Evolutionary conservation across 164 flowering plant species (phyloP), one percentile per base, ranked within the genome.

Genomic region (Platanus orientalis): DNA sequence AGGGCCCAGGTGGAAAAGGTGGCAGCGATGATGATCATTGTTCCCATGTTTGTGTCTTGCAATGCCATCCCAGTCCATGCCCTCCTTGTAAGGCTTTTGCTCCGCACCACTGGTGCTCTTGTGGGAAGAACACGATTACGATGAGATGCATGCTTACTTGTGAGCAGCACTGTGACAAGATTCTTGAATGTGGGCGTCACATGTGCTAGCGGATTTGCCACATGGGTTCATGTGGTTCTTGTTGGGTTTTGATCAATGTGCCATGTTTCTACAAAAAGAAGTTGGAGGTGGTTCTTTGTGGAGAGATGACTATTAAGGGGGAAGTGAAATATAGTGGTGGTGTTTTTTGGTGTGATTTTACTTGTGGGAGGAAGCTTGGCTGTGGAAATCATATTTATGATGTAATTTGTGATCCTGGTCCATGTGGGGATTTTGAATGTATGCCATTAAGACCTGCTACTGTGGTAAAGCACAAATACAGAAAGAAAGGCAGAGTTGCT

Each of bases 1-100:
- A n/a, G n/a, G n/a, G n/a, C n/a, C 51, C 58, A 4, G 68, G 57
- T 24, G 26, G 62, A 25, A 69, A 62, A 48, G 73, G 52, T 2
- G 73, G 73, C 49, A 96, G 80, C n/a, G n/a, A n/a, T 2, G n/a
- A 45, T 58, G 79, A 85, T 73, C 77, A 71, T 1, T 94, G 99
- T 61, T 91, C 96, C 21, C 99, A 94, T 82, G 34, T 69, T 21
- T 94, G 99, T 79, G 97, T 91, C 27, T 70, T 94, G 76, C 96
- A 91, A 59, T 94, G 97, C 68, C 99, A 94, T 39, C 99, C 99
- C 7, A 97, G 99, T 52, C 99, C 99, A n/a, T 94, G 97, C 63
- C 97, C 99, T 50, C 97, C 97, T 69, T 94, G 97, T 63, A 91
- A 88, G 80, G 96, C 93, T 32, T 94, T 89, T 78, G 94, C 97